Percentiles rank a stretch among this genome's conserved stretches.
Evolutionary conservation across 2,329 filamentous ascomycete genomes (phyloP).

Genomic region (Fusarium foetens): DNA sequence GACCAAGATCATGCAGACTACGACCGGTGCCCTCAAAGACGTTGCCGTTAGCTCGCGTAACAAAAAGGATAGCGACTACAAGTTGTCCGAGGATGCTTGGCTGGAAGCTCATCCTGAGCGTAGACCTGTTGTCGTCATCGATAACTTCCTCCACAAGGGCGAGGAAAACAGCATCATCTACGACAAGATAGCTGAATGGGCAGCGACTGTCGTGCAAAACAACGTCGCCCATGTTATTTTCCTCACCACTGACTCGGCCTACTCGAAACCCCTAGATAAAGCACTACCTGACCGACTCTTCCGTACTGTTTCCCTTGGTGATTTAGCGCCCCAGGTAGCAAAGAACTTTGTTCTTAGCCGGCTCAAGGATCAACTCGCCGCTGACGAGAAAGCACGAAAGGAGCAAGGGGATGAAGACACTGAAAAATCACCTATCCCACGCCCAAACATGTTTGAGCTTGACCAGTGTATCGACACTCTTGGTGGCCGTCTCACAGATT

Average conservation of each 20-base stretch:
- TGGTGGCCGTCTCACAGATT: constrained; percentile 92
- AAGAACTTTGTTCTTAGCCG: constrained; percentile 91
- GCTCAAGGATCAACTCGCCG: constrained; percentile 62
- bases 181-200: constrained; percentile 89
- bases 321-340: constrained; percentile 85
- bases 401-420: constrained; percentile 41
- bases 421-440: constrained; percentile 37
- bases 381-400: constrained; percentile 38
- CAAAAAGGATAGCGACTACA: constrained; percentile 77
- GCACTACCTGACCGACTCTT: constrained; percentile 92
- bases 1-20: constrained; percentile 88
- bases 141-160: constrained; percentile 89
- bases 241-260: constrained; percentile 88
- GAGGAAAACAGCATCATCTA: constrained; percentile 73
- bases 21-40: constrained; percentile 79
- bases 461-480: constrained; percentile 84
- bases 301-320: constrained; percentile 84
- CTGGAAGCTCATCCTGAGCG: constrained; percentile 88
- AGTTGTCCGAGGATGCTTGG: constrained; percentile 84
- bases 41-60: constrained; percentile 76
- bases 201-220: constrained; percentile 82
- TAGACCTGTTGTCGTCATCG: constrained; percentile 85
- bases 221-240: constrained; percentile 96
- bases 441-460: constrained; percentile 71
- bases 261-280: constrained; percentile 86